A percentile compares a stretch with the other conserved stretches of the same genome.
phyloP scores from a whole-genome alignment of 2,329 filamentous ascomycete species.

The Massarina eburnea region DNA sequence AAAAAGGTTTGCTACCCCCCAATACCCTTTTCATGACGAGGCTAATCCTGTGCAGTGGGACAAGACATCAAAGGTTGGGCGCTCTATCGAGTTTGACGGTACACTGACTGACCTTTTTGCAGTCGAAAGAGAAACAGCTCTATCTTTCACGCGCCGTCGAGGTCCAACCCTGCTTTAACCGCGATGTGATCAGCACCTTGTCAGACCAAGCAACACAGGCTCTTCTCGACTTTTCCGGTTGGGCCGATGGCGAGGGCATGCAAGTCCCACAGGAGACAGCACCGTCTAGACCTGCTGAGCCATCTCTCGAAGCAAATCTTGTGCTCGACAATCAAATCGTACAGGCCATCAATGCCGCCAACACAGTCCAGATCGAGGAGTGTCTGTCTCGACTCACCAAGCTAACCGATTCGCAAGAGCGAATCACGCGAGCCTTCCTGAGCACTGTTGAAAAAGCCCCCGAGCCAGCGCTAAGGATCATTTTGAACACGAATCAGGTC shows the following conservation, averaged over 20 bases:
- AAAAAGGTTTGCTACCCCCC: conserved; percentile 69
- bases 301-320: conserved; percentile 69
- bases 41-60: conserved; percentile 71
- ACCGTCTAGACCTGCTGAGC: conserved; percentile 34
- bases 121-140: conserved; percentile 94
- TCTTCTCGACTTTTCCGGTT: conserved; percentile 88
- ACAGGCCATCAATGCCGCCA: conserved; percentile 82
- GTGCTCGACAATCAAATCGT: conserved; percentile 87
- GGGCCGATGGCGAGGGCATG: conserved; percentile 95
- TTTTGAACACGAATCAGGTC: conserved; percentile 79
- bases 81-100: conserved; percentile 4
- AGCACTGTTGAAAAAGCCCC: conserved; percentile 86
- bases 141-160: conserved; percentile 95
- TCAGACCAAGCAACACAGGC: conserved; percentile 98
- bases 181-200: conserved; percentile 92
- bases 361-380: conserved; percentile 74
- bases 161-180: conserved; percentile 97
- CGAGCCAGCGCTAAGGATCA: conserved; percentile 70
- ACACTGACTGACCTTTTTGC: conserved; percentile 37
- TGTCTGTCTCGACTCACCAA: conserved; percentile 72
- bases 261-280: conserved; percentile 55
- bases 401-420: conserved; percentile 66
- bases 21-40: conserved; percentile 3
- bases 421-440: conserved; percentile 86
- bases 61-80: conserved; percentile 84